Percentiles rank a stretch among this genome's conserved stretches.
Conservation (phyloP, 192 early-diverging fungal species). For the Umbelopsis ramanniana region DNA sequence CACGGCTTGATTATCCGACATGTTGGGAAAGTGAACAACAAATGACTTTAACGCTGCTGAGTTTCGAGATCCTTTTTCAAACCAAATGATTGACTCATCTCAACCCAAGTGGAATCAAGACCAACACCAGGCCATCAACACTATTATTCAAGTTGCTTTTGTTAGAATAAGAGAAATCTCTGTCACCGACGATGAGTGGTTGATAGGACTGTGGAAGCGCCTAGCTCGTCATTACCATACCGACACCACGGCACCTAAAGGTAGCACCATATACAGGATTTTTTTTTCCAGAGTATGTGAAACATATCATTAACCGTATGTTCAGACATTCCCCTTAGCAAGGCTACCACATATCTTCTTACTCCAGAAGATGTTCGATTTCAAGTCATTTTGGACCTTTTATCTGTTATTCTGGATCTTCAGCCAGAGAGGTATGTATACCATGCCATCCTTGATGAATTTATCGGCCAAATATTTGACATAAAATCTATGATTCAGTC, state of each 20-base stretch:
- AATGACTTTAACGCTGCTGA: slow-evolving; percentile 6
- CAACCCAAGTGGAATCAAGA: neutral
- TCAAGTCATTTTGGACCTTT: slow-evolving; percentile 26
- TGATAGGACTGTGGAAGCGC: neutral
- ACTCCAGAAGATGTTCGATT: slow-evolving; percentile 30
- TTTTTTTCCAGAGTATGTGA: neutral
- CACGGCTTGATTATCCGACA: slow-evolving; percentile 21
- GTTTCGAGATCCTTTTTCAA: slow-evolving; percentile 10
- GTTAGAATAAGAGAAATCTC: neutral
- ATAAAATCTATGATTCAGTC: neutral
- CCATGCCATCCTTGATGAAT: neutral
- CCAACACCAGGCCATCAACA: neutral
- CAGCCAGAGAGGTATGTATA: neutral
- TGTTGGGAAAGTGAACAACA: slow-evolving; percentile 22
- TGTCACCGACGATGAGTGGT: neutral
- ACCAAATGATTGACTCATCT: neutral
- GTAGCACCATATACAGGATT: neutral
- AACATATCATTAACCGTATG: neutral
- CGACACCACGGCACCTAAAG: neutral
- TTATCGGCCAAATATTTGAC: neutral
- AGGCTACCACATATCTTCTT: neutral
- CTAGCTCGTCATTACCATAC: neutral
- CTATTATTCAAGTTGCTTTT: neutral
- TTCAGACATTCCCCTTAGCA: neutral
- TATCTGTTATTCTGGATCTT: slow-evolving; percentile 24